phyloP scores from a whole-genome alignment of 2,329 filamentous ascomycete species.

The Pestalotiopsis sp. region DNA sequence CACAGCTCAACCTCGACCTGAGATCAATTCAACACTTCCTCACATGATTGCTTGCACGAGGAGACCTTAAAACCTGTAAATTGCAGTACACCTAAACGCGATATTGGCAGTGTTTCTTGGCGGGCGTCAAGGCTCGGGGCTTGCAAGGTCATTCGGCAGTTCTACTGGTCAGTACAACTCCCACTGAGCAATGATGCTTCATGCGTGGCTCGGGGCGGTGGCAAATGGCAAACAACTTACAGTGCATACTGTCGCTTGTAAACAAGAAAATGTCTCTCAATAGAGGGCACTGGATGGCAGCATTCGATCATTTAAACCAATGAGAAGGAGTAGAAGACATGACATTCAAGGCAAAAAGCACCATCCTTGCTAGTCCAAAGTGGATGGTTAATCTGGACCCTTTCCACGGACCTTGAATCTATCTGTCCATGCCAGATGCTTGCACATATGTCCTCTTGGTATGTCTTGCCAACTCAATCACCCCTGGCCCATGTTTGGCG shows the following conservation, averaged over 20 bases:
- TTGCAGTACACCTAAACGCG: neutral
- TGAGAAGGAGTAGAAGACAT: neutral
- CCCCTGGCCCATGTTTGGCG: neutral
- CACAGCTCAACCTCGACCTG: neutral
- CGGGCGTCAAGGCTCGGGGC: neutral
- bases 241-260: too few relatives aligned
- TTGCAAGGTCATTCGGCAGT: neutral
- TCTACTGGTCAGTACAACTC: neutral
- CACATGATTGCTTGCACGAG: neutral
- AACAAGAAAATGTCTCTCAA: too few relatives aligned
- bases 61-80: neutral
- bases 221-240: neutral
- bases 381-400: neutral
- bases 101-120: neutral
- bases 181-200: neutral
- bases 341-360: neutral
- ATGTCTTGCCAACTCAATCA: neutral
- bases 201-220: neutral
- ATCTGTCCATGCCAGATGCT: neutral
- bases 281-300: neutral
- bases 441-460: too few relatives aligned
- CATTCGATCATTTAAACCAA: neutral
- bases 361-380: neutral
- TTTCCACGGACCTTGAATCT: neutral
- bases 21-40: neutral